These are phyloP conservation scores for Tolypocladium cylindrosporum DNA, from an alignment of 2,329 filamentous ascomycete genomes.

Conservation along the genomic window DNA sequence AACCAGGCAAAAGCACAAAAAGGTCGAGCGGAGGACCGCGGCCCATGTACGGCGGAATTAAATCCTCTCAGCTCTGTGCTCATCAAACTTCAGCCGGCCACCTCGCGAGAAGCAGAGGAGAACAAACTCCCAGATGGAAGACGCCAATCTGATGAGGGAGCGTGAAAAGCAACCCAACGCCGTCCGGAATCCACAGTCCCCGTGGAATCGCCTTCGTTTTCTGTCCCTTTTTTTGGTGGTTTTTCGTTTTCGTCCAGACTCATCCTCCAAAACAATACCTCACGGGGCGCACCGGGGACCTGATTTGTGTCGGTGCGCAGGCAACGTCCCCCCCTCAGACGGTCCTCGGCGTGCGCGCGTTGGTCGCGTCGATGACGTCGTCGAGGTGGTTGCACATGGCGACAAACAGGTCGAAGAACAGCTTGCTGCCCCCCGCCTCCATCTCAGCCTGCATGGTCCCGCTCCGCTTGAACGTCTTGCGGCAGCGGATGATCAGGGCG, in stretches of 20 bases:
- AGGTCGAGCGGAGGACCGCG: constrained; percentile 17
- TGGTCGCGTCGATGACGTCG: constrained; percentile 83
- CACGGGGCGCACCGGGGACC: neutral
- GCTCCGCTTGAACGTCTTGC: constrained; percentile 95
- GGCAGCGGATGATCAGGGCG: constrained; percentile 92
- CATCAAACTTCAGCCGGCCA: constrained; percentile 35
- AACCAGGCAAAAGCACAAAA: constrained; percentile 8
- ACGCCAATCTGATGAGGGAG: constrained; percentile 40
- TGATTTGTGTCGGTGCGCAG: neutral
- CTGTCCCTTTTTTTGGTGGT: constrained; percentile 10
- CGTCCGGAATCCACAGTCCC: constrained; percentile 12
- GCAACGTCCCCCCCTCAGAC: constrained; percentile 30
- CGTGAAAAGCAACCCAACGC: constrained; percentile 20
- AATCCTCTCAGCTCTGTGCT: constrained; percentile 30
- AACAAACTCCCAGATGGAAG: constrained; percentile 32
- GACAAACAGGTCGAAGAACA: constrained; percentile 98
- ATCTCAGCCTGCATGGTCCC: constrained; percentile 99
- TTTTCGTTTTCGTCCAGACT: constrained; percentile 8
- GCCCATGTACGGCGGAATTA: constrained; percentile 16
- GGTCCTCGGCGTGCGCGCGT: constrained; percentile 49
- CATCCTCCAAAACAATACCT: constrained; percentile 9
- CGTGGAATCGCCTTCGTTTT: constrained; percentile 12
- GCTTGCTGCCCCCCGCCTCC: constrained; percentile 79
- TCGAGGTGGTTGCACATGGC: constrained; percentile 98
- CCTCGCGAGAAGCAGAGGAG: constrained; percentile 40